Conservation (phyloP, 257 asterid genomes). For the Solanum pinnatisectum region DNA sequence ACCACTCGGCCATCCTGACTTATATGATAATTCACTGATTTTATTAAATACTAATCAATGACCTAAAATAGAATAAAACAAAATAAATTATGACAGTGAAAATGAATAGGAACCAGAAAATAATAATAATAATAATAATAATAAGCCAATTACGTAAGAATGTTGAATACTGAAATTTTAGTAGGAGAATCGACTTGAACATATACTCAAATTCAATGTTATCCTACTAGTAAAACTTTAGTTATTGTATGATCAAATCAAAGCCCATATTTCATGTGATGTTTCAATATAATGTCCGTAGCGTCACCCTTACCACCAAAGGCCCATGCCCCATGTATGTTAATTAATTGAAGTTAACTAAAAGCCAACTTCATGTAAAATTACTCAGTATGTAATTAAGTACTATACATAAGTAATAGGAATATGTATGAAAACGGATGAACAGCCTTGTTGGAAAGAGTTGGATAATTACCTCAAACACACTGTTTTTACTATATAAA, state of each 20-base stretch:
- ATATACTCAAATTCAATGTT: not conserved
- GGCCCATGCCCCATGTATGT: not conserved
- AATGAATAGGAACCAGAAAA: not conserved
- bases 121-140: not conserved
- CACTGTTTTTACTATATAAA: not conserved
- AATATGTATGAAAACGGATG: no score
- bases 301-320: not conserved
- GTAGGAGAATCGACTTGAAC: not conserved
- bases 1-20: slow-evolving; percentile 97
- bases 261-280: not conserved
- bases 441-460: not conserved
- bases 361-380: not conserved
- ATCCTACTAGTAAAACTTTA: not conserved
- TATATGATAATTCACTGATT: no score
- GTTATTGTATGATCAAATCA: not conserved
- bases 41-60: accelerated
- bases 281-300: not conserved
- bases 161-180: not conserved
- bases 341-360: not conserved
- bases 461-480: not conserved
- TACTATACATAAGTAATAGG: not conserved
- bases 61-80: not conserved
- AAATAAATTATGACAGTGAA: not conserved
- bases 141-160: not conserved
- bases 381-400: not conserved